phyloP scores from a whole-genome alignment of 2,329 filamentous ascomycete species.

The Colletotrichum gloeosporioides region DNA sequence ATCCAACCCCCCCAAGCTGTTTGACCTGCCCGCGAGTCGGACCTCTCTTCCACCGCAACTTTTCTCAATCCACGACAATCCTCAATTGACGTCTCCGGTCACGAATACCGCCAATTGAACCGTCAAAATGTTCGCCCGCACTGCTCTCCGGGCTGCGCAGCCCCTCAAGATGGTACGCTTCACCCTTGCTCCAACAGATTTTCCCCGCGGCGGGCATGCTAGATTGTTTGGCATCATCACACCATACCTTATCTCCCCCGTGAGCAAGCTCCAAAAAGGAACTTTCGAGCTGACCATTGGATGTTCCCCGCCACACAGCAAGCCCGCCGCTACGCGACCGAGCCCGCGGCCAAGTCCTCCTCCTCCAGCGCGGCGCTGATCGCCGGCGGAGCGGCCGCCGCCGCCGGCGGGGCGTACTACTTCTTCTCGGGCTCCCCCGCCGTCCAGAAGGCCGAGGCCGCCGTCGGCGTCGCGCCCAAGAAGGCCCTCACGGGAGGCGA shows the following conservation, averaged over 20 bases:
- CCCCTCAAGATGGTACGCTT: constrained; percentile 67
- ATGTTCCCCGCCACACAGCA: constrained; percentile 42
- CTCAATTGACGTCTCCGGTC: constrained; percentile 13
- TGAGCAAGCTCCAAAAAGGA: background rate
- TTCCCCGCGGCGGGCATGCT: background rate
- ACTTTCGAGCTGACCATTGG: constrained; percentile 21
- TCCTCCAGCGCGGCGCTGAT: constrained; percentile 66
- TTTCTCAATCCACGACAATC: background rate
- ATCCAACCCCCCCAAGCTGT: constrained; percentile 1
- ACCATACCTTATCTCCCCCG: background rate
- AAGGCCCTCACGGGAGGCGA: constrained; percentile 79
- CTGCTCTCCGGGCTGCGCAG: constrained; percentile 67
- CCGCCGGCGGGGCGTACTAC: constrained; percentile 64
- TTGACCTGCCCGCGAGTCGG: background rate
- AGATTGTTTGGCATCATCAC: background rate
- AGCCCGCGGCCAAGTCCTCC: constrained; percentile 51
- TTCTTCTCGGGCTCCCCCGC: constrained; percentile 52
- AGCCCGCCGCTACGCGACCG: constrained; percentile 72
- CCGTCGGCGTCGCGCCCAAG: constrained; percentile 44
- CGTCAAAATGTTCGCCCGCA: constrained; percentile 68
- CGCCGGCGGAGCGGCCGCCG: constrained; percentile 61
- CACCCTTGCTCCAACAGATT: background rate
- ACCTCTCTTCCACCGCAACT: background rate
- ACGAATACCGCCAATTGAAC: constrained; percentile 30
- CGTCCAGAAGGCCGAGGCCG: constrained; percentile 62